Percentiles rank a stretch among this genome's conserved stretches.
Conservation (phyloP, 768 basidiomycete species). For the Amanita muscaria region DNA sequence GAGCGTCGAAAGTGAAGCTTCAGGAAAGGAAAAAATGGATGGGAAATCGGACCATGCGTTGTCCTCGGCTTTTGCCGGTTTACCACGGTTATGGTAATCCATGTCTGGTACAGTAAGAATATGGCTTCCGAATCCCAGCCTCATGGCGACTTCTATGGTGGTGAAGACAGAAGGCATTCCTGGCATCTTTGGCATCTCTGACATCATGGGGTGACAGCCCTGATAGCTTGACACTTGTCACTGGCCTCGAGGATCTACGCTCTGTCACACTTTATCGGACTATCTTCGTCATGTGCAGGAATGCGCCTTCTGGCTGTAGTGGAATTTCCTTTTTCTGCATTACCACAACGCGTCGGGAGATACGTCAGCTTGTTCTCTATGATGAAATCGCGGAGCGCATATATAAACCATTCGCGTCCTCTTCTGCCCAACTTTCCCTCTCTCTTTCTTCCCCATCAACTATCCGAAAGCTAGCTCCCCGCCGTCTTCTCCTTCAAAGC, state of each 20-base stretch:
- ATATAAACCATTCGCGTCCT: conserved; percentile 3
- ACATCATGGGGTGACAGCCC: too few relatives aligned
- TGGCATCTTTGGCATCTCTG: too few relatives aligned
- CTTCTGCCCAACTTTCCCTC: neutral
- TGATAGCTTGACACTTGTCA: too few relatives aligned
- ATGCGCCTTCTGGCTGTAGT: too few relatives aligned
- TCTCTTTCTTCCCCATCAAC: conserved; percentile 3
- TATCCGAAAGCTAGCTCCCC: conserved; percentile 8
- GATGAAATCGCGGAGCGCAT: conserved; percentile 9
- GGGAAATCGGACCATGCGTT: neutral
- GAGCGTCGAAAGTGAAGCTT: neutral
- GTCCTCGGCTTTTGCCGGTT: conserved; percentile 4
- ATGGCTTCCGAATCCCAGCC: neutral
- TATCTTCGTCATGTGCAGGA: neutral
- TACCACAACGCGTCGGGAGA: neutral
- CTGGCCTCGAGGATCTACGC: neutral
- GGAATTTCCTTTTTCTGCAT: conserved; percentile 4
- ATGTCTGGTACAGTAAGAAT: neutral
- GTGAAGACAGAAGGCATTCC: too few relatives aligned
- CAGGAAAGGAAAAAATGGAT: neutral
- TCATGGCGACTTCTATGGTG: too few relatives aligned
- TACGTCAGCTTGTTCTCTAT: conserved; percentile 7
- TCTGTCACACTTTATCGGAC: neutral
- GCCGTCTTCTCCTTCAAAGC: neutral
- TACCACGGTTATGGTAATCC: neutral